phyloP scores from a whole-genome alignment of 1,284 basidiomycete genomes.

The Gomphus sp. region DNA sequence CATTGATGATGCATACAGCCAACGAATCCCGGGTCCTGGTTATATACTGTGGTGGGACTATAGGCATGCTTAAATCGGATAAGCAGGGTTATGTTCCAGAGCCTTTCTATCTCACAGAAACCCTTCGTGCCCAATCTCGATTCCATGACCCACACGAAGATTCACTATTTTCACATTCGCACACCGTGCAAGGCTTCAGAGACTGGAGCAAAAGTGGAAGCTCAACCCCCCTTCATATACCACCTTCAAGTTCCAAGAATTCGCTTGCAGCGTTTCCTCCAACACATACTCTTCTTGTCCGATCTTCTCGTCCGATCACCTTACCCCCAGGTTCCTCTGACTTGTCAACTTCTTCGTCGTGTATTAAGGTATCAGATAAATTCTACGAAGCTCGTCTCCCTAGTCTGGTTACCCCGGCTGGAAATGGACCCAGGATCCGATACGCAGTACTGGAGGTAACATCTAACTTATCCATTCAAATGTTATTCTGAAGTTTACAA shows the following conservation, averaged over 20 bases:
- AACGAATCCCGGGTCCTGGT: conserved; percentile 70
- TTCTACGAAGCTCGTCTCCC: conserved; percentile 65
- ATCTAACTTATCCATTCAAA: conserved; percentile 6
- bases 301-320: conserved; percentile 65
- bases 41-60: conserved; percentile 80
- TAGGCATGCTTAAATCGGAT: conserved; percentile 66
- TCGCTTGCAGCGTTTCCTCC: conserved; percentile 19
- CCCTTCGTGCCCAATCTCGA: conserved; percentile 67
- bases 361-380: conserved; percentile 43
- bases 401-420: conserved; percentile 69
- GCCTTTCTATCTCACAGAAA: conserved; percentile 79
- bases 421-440: conserved; percentile 59
- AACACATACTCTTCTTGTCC: conserved; percentile 51
- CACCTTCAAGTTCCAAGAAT: conserved; percentile 12
- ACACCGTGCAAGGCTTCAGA: conserved; percentile 63
- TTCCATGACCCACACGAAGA: conserved; percentile 82
- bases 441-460: conserved; percentile 73
- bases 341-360: conserved; percentile 23
- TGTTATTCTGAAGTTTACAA: conserved; percentile 1
- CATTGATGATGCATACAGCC: not conserved
- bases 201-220: conserved; percentile 53
- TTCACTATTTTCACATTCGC: conserved; percentile 67
- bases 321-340: conserved; percentile 28
- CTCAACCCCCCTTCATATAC: conserved; percentile 31
- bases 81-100: conserved; percentile 72